phyloP scores from a whole-genome alignment of 140 eudicot species.

The Erigeron philadelphicus region DNA sequence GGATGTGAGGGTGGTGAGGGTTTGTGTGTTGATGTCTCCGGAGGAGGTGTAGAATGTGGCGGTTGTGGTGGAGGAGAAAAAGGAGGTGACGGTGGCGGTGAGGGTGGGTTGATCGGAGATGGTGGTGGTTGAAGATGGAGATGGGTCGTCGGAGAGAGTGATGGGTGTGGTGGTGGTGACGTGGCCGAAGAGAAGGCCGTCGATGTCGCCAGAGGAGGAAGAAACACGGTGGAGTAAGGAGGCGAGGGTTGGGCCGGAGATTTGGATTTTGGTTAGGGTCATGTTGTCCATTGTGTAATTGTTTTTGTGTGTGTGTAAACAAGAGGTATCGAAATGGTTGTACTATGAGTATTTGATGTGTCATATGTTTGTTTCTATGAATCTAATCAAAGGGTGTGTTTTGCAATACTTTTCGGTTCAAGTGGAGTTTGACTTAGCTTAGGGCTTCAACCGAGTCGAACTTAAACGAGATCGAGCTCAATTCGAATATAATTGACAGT shows the following conservation, averaged over 20 bases:
- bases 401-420: no score
- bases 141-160: conserved; percentile 57
- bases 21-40: conserved; percentile 37
- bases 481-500: no score
- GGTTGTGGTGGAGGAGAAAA: conserved; percentile 47
- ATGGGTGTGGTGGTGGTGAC: conserved; percentile 37
- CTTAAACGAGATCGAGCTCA: no score
- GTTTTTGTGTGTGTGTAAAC: no score
- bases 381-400: no score
- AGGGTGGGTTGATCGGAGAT: conserved; percentile 29
- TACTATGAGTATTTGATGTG: no score
- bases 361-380: no score
- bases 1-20: conserved; percentile 31
- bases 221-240: conserved; percentile 73
- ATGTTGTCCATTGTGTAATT: conserved; percentile 47
- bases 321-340: no score
- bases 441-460: no score
- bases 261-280: conserved; percentile 54
- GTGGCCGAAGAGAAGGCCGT: conserved; percentile 82
- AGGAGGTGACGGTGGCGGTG: conserved; percentile 48
- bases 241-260: conserved; percentile 83
- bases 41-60: conserved; percentile 39
- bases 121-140: conserved; percentile 14
- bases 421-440: no score
- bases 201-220: conserved; percentile 65